A percentile compares a stretch with the other conserved stretches of the same genome.
phyloP scores from a whole-genome alignment of 305 asterid genomes.

The Solanum hybrid region DNA sequence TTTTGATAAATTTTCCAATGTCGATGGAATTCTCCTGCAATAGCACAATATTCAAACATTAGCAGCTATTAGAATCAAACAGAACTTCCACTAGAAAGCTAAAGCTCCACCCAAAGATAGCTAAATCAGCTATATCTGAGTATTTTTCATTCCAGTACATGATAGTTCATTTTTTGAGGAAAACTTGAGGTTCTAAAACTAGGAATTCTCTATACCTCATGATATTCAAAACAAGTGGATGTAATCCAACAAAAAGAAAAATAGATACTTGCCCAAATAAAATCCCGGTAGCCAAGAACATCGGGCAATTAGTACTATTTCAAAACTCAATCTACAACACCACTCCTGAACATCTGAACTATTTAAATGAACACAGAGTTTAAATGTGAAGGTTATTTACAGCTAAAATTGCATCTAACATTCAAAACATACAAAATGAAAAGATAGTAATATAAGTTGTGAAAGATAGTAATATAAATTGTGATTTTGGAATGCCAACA shows the following conservation, averaged over 20 bases:
- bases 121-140: background rate
- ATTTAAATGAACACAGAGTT: too few relatives aligned
- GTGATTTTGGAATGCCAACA: too few relatives aligned
- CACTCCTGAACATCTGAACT: too few relatives aligned
- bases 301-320: constrained; percentile 21
- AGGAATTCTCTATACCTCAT: background rate
- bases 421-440: too few relatives aligned
- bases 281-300: constrained; percentile 49
- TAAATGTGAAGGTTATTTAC: too few relatives aligned
- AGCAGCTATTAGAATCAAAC: background rate
- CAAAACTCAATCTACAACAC: too few relatives aligned
- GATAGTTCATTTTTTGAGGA: background rate
- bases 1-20: constrained; percentile 60
- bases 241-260: background rate
- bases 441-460: too few relatives aligned
- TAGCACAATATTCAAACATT: background rate
- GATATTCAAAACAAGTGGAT: background rate
- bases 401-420: too few relatives aligned
- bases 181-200: background rate
- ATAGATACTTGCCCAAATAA: constrained; percentile 47
- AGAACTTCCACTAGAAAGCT: background rate
- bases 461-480: too few relatives aligned
- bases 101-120: background rate
- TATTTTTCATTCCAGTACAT: background rate
- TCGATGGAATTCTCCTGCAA: constrained; percentile 76